These are phyloP conservation scores for Pyricularia pennisetigena DNA, from an alignment of 2,329 filamentous ascomycete species.

Conservation along the genomic window DNA sequence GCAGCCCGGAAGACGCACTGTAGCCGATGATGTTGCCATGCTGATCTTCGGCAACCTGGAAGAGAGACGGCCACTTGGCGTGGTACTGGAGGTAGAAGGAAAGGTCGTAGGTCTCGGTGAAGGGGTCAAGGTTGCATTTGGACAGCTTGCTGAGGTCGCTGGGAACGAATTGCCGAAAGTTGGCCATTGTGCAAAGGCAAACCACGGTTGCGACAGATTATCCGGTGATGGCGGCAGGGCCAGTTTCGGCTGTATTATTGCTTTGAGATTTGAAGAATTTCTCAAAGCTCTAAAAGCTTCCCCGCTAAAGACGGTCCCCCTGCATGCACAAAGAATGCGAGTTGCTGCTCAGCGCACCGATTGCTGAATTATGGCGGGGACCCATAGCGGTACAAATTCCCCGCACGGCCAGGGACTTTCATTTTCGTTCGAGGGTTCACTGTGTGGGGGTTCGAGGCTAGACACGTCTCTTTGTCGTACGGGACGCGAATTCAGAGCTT, in stretches of 20 bases:
- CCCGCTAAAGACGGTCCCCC: not conserved
- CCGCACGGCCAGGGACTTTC: not conserved
- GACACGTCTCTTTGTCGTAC: not conserved
- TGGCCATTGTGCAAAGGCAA: conserved; percentile 49
- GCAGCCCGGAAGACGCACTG: conserved; percentile 45
- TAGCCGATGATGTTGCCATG: conserved; percentile 90
- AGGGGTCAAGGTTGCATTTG: conserved; percentile 86
- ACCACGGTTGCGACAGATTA: not conserved
- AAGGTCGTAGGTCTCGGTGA: conserved; percentile 97
- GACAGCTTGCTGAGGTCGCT: conserved; percentile 84
- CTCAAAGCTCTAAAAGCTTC: not conserved
- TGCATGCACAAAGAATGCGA: not conserved
- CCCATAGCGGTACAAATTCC: not conserved
- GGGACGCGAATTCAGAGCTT: not conserved
- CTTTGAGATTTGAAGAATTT: not conserved
- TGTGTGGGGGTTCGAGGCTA: not conserved
- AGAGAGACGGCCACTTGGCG: conserved; percentile 89
- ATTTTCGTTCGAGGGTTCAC: not conserved
- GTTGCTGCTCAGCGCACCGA: too few relatives aligned
- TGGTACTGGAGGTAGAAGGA: conserved; percentile 95
- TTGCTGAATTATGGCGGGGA: too few relatives aligned
- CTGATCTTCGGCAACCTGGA: conserved; percentile 81
- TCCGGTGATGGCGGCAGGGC: not conserved
- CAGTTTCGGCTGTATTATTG: not conserved
- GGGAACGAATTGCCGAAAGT: conserved; percentile 76